phyloP scores from a whole-genome alignment of 371 early-diverging fungal genomes.

The Syncephalastrum racemosum region DNA sequence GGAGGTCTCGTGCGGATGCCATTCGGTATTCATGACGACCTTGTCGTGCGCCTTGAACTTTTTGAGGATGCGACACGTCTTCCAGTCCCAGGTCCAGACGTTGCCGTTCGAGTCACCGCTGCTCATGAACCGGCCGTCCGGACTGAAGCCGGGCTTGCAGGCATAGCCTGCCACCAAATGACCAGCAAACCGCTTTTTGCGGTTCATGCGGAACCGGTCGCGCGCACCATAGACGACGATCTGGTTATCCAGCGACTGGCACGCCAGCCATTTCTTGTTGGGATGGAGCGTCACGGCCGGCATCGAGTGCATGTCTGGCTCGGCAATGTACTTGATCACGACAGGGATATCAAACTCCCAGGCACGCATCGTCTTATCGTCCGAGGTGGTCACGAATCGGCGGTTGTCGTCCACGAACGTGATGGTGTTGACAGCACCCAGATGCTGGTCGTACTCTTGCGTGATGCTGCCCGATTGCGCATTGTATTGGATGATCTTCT shows the following conservation, averaged over 20 bases:
- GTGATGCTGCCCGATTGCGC: slow-evolving; percentile 76
- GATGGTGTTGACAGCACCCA: slow-evolving; percentile 94
- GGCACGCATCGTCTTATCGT: slow-evolving; percentile 95
- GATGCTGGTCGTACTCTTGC: slow-evolving; percentile 96
- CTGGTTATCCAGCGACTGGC: slow-evolving; percentile 94
- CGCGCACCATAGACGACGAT: slow-evolving; percentile 86
- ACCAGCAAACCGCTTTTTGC: slow-evolving; percentile 90
- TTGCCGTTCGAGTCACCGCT: slow-evolving; percentile 94
- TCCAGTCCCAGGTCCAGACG: slow-evolving; percentile 97
- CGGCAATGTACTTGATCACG: slow-evolving; percentile 95
- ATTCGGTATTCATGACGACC: slow-evolving; percentile 86
- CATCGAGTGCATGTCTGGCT: slow-evolving; percentile 96
- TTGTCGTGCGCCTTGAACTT: slow-evolving; percentile 90
- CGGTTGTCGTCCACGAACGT: slow-evolving; percentile 95
- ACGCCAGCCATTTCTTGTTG: slow-evolving; percentile 89
- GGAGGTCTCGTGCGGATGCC: slow-evolving; percentile 95
- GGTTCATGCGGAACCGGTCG: slow-evolving; percentile 85
- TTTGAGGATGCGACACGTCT: slow-evolving; percentile 78
- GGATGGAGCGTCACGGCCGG: slow-evolving; percentile 89
- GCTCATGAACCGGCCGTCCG: slow-evolving; percentile 88
- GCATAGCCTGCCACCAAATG: slow-evolving; percentile 96
- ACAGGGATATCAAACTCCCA: slow-evolving; percentile 98
- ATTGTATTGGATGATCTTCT: slow-evolving; percentile 91
- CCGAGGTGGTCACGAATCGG: slow-evolving; percentile 93
- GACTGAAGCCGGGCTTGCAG: slow-evolving; percentile 90